phyloP scores from a whole-genome alignment of 225 moss, liverwort and hornwort genomes.

The Polytrichum commune region DNA sequence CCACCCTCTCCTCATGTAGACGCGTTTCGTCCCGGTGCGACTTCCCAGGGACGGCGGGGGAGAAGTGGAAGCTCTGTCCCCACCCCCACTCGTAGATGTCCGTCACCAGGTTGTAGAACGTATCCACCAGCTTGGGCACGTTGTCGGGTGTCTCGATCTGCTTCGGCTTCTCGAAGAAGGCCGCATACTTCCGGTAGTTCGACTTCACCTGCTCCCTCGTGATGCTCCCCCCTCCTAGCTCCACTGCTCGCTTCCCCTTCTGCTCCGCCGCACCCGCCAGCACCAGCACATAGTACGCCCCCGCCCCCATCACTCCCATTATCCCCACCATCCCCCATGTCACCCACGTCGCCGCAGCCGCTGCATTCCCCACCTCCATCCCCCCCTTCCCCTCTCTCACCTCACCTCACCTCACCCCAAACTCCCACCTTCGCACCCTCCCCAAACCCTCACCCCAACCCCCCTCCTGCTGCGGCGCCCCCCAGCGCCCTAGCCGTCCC shows the following conservation, averaged over 20 bases:
- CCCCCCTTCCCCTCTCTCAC: slow-evolving; percentile 4
- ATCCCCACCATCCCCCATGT: slow-evolving; percentile 86
- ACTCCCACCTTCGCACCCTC: neutral
- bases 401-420: neutral
- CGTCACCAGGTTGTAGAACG: slow-evolving; percentile 91
- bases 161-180: slow-evolving; percentile 89
- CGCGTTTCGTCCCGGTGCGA: slow-evolving; percentile 78
- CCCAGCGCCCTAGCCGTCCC: too few relatives aligned
- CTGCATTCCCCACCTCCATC: slow-evolving; percentile 22
- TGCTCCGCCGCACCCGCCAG: slow-evolving; percentile 75
- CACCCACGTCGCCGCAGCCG: slow-evolving; percentile 52
- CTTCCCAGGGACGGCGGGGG: slow-evolving; percentile 81
- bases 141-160: slow-evolving; percentile 91
- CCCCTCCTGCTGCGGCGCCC: too few relatives aligned
- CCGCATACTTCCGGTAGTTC: slow-evolving; percentile 84
- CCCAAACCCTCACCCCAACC: too few relatives aligned
- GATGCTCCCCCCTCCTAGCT: slow-evolving; percentile 84
- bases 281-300: slow-evolving; percentile 71
- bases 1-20: slow-evolving; percentile 87
- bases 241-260: slow-evolving; percentile 78
- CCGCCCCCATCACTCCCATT: slow-evolving; percentile 62
- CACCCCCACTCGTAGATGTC: slow-evolving; percentile 99
- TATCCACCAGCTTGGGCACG: slow-evolving; percentile 92
- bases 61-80: slow-evolving; percentile 99
- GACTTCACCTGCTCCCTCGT: slow-evolving; percentile 75